These are phyloP conservation scores for Reticulascus tulasneorum DNA, from an alignment of 2,329 filamentous ascomycete species.

Conservation along the genomic window DNA sequence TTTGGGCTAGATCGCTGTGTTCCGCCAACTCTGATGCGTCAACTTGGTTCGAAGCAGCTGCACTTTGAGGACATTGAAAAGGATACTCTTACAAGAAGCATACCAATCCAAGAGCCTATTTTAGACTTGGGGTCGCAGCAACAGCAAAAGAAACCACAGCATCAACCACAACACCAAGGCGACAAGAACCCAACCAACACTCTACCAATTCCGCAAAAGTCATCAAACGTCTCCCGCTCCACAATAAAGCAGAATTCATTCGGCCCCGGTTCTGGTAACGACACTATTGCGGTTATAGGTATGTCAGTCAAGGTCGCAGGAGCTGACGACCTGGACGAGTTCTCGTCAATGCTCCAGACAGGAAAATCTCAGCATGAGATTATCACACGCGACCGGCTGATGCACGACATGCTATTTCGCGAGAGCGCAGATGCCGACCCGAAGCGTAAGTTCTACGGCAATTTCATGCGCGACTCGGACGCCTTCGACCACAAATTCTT, in stretches of 20 bases:
- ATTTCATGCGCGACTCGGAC: slow-evolving; percentile 18
- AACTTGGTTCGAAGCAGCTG: slow-evolving; percentile 15
- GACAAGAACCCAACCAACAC: no score
- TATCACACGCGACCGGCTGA: background rate
- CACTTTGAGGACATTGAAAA: slow-evolving; percentile 12
- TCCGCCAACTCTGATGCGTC: slow-evolving; percentile 26
- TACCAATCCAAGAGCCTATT: no score
- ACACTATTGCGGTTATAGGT: slow-evolving; percentile 33
- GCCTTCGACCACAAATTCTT: slow-evolving; percentile 38
- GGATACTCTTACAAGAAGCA: no score
- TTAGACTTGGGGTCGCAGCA: no score
- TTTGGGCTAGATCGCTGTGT: slow-evolving; percentile 35
- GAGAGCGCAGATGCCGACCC: background rate
- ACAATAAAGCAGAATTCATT: no score
- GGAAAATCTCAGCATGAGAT: slow-evolving; percentile 7
- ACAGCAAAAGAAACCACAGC: no score
- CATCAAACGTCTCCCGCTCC: no score
- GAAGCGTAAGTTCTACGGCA: slow-evolving; percentile 12
- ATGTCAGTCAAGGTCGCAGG: slow-evolving; percentile 40
- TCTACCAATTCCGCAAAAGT: no score
- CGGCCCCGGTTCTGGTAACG: no score
- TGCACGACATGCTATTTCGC: background rate
- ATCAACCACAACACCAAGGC: no score
- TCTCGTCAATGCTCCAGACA: slow-evolving; percentile 25
- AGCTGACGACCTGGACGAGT: slow-evolving; percentile 28